Percentiles rank a stretch among this genome's conserved stretches.
Conservation (phyloP, 257 asterid species). For the Solanum rostratum region DNA sequence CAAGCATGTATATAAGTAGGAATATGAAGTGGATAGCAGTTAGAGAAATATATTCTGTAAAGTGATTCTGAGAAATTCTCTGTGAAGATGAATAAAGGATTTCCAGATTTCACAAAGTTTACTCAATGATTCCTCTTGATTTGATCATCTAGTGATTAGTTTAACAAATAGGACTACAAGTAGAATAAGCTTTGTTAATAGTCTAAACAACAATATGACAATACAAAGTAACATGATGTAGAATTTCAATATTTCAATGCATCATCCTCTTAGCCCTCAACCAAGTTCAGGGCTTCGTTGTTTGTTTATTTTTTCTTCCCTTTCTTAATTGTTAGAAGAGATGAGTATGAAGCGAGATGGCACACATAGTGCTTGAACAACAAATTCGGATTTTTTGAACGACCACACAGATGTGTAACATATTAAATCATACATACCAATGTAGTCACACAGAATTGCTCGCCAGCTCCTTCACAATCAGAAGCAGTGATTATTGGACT, state of each 20-base stretch:
- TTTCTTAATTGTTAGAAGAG: neutral
- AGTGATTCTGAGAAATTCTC: too few species aligned
- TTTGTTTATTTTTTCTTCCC: neutral
- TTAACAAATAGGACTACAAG: neutral
- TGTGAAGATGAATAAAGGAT: too few species aligned
- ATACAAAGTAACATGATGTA: neutral
- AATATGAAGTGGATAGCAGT: too few species aligned
- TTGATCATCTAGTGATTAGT: too few species aligned
- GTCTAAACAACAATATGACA: neutral
- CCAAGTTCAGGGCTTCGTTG: neutral
- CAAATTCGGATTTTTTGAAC: neutral
- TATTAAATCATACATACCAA: constrained; percentile 48
- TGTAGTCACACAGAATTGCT: constrained; percentile 96
- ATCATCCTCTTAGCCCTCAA: neutral
- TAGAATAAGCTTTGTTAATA: neutral
- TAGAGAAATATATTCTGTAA: too few species aligned
- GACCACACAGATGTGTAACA: neutral
- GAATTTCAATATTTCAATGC: neutral
- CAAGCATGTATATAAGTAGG: too few species aligned
- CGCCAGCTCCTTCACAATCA: constrained; percentile 99
- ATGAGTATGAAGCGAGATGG: neutral
- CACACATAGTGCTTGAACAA: neutral
- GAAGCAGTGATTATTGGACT: constrained; percentile 98
- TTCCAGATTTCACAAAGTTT: too few species aligned
- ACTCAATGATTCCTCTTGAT: too few species aligned